Evolutionary conservation across 305 asterid genomes (phyloP).

Genomic region (Fraxinus xanthoxyloides): DNA sequence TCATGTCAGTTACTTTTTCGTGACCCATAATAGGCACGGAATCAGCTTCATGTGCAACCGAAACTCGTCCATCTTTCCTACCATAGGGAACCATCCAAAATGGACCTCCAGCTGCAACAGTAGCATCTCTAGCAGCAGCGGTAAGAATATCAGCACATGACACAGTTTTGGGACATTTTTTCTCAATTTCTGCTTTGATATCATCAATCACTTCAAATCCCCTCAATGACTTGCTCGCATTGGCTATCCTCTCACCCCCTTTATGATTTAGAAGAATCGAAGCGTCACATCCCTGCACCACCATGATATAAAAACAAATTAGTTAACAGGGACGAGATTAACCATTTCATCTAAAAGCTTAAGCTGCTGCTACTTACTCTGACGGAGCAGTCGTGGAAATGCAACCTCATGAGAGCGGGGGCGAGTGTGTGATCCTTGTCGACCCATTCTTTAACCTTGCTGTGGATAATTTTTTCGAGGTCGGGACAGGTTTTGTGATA

Average conservation of each 20-base stretch:
- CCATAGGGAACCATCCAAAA: conserved; percentile 84
- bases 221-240: conserved; percentile 55
- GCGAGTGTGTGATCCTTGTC: conserved; percentile 63
- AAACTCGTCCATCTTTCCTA: conserved; percentile 66
- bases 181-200: conserved; percentile 64
- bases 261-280: conserved; percentile 64
- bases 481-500: conserved; percentile 60
- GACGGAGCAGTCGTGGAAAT: conserved; percentile 73
- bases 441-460: conserved; percentile 46
- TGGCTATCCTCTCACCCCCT: conserved; percentile 55
- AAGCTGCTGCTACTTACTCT: conserved; percentile 36
- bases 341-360: neutral
- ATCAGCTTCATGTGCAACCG: conserved; percentile 57
- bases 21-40: conserved; percentile 50
- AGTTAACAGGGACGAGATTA: neutral
- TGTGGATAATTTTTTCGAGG: conserved; percentile 50
- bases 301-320: neutral
- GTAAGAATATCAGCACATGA: conserved; percentile 86
- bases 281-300: conserved; percentile 75
- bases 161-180: conserved; percentile 61
- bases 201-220: conserved; percentile 68
- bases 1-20: conserved; percentile 57
- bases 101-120: conserved; percentile 63
- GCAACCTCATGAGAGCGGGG: conserved; percentile 73
- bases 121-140: conserved; percentile 68